Base-by-base conservation (phyloP, 2,329 filamentous ascomycete genomes). In the Nannizzia gypsea region DNA sequence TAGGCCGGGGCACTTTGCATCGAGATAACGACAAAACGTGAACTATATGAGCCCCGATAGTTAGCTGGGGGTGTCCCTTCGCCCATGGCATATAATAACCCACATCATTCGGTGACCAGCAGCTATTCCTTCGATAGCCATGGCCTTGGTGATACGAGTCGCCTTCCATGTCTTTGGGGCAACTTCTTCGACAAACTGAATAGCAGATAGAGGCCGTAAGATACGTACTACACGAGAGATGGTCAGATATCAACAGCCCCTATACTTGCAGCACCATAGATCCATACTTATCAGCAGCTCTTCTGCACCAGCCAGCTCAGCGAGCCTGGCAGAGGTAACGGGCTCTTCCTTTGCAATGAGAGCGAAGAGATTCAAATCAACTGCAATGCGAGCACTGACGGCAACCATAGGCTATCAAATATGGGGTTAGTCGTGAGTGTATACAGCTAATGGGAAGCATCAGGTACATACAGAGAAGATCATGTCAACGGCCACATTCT, bases 1-100 rank as follows among this genome's bases (percentile, higher is more conserved):
- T 22, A 59, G 22, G 26, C 57, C 5, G 57, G 57, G 8, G 57
- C 57, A 11, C 57, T 59, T 52, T 59, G 57, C 24, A 59, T 59
- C 2, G 48, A 26, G 26, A 26, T 26, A 20, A 59, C 58, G 44
- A 56, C 26, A 15, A 59, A 28, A 1, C 26, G 50, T 15, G 58
- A 59, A 22, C 58, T 54, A 44, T n/a, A 24, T 11, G 9, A 34
- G 52, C 9, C 28, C 4, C 6, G 20, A 17, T 40, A 3, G n/a
- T 22, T 38, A 56, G n/a, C 17, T 11, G 20, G 22, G 22, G 15
- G 9, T 28, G 24, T 11, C 34, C 1, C n/a, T 28, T 24, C 11
- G 11, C 15, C 1, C 11, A 28, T 6, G n/a, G n/a, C 4, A n/a
- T 52, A 11, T 34, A 20, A 11, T 2, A 17, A 34, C 48, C n/a